Evolutionary conservation across 208 protist species (phyloP), one percentile per base, ranked within the genome.

Genomic region (Angomonas deanei): DNA sequence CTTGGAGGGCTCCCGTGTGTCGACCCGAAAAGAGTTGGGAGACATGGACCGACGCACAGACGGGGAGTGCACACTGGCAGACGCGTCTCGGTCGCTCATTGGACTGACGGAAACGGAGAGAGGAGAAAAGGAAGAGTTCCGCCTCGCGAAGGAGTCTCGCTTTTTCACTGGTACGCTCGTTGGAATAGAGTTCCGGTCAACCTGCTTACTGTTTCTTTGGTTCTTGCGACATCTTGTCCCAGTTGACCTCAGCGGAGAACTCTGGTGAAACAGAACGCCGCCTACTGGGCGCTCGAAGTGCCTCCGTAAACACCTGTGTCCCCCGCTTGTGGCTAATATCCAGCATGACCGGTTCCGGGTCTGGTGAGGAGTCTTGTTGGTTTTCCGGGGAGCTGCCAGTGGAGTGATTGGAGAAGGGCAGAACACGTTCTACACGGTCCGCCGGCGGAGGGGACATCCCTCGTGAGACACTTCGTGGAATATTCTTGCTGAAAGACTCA

Each of bases 391-490:
- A n/a, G n/a, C n/a, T n/a, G n/a, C n/a, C 27, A 17, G 30, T 24
- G 30, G 17, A 42, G 53, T 23, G 30, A 30, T 36, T 23, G 10
- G 53, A 58, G 53, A 58, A 58, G 53, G 53, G 53, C 30, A 58
- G 32, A 23, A 58, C 53, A 13, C 53, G 26, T 23, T 58, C 53
- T 3, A 58, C 53, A 39, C 53, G 30, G 53, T 58, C 53, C 11
- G 53, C 53, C 8, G 53, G 53, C 4, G 53, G 53, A 17, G 53
- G 53, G 2, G 53, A 58, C 32, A 39, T 17, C 53, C 5, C 53
- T 23, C 53, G 53, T 1, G 28, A 17, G 3, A 42, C n/a, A n/a
- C 53, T 58, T 13, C 53, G 30, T 4, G 13, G 32, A 2, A 30
- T 6, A 5, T 3, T 38, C 6, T 6, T 6, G 8, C 15, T 10